Evolutionary conservation across 2,329 filamentous ascomycete species (phyloP).

Genomic region (Sporothrix brunneoviolacea): DNA sequence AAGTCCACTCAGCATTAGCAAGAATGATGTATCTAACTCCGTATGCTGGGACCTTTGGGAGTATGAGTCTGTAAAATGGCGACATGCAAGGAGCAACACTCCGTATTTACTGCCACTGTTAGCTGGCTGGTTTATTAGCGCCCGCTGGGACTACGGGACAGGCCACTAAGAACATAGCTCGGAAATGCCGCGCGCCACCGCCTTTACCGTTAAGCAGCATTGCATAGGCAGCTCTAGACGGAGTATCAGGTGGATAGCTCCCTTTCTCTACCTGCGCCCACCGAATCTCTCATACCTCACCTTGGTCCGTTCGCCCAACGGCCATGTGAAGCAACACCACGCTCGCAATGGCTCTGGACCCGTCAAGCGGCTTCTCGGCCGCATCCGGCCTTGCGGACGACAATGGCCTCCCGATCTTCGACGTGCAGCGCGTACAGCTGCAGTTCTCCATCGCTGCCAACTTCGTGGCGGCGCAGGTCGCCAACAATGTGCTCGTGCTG

Average conservation of each 20-base stretch:
- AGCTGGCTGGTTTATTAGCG: too few relatives aligned
- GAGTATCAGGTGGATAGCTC: background rate
- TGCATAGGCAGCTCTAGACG: background rate
- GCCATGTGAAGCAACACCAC: conserved; percentile 10
- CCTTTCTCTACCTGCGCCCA: background rate
- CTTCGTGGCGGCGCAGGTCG: conserved; percentile 93
- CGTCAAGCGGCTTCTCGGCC: conserved; percentile 64
- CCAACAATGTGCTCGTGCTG: conserved; percentile 92
- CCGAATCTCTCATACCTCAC: background rate
- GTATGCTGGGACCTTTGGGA: too few relatives aligned
- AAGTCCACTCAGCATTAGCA: background rate
- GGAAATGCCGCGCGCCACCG: conserved; percentile 9
- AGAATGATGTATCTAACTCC: background rate
- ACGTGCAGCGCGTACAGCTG: conserved; percentile 84
- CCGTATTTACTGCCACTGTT: too few relatives aligned
- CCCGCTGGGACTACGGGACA: background rate
- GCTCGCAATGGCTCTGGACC: conserved; percentile 55
- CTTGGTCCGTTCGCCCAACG: background rate
- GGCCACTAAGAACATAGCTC: background rate
- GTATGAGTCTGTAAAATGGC: too few relatives aligned
- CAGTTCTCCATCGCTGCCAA: conserved; percentile 92
- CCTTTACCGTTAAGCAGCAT: background rate
- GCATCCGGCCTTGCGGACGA: conserved; percentile 38
- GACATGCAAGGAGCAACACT: too few relatives aligned
- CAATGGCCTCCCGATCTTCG: conserved; percentile 80